Conservation (phyloP, 140 eudicot genomes). For the Stevia rebaudiana region DNA sequence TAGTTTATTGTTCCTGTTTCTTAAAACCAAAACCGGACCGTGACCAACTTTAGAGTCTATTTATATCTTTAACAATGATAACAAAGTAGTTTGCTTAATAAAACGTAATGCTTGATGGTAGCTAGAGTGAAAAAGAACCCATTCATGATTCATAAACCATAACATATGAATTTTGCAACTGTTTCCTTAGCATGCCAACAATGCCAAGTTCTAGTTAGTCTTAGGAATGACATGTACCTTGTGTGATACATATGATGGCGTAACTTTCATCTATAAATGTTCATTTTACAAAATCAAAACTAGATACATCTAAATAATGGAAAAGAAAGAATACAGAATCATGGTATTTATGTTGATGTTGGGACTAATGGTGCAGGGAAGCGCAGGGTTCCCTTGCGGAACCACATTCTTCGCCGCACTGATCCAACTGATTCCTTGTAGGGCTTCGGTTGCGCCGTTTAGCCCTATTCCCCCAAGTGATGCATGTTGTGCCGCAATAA, state of each 20-base stretch:
- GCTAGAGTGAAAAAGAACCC: not conserved
- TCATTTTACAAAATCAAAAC: not conserved
- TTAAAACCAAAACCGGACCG: no score
- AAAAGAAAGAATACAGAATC: constrained; percentile 30
- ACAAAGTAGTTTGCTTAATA: not conserved
- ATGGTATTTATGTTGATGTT: constrained; percentile 28
- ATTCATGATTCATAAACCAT: constrained; percentile 19
- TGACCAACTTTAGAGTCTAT: not conserved
- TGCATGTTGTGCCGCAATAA: constrained; percentile 74
- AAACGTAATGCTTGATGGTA: not conserved
- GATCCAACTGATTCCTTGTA: constrained; percentile 83
- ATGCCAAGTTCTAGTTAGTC: constrained; percentile 18
- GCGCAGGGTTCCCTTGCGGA: constrained; percentile 47
- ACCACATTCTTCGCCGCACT: constrained; percentile 88
- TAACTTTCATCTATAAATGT: constrained; percentile 15
- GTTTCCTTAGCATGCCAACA: constrained; percentile 24
- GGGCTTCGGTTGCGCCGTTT: constrained; percentile 78
- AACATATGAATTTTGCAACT: constrained; percentile 30
- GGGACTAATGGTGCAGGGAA: constrained; percentile 38
- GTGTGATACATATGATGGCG: constrained; percentile 27
- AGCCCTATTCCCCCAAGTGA: constrained; percentile 71
- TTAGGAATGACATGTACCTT: constrained; percentile 33
- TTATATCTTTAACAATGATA: not conserved
- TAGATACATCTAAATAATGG: constrained; percentile 13
- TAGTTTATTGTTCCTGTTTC: no score